A percentile compares a stretch with the other conserved stretches of the same genome.
Conservation (phyloP, 148 eudicot genomes). For the Dysphania ambrosioides region DNA sequence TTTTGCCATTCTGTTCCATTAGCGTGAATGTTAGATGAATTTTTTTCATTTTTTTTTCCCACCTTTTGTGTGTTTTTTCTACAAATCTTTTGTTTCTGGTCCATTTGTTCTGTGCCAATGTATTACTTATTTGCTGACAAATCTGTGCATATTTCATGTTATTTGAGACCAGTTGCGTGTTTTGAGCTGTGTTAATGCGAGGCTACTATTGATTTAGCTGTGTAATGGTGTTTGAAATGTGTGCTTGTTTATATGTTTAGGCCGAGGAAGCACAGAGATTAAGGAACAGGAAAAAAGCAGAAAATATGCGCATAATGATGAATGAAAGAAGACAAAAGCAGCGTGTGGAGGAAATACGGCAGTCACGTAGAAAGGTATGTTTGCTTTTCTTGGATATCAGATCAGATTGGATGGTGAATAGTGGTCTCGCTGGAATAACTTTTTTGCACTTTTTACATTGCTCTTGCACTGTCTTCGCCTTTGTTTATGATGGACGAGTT, state of each 20-base stretch:
- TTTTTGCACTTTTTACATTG: not conserved
- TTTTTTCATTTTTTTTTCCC: no score
- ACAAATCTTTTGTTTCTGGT: not conserved
- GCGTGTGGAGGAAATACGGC: constrained; percentile 82
- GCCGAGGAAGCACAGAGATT: constrained; percentile 81
- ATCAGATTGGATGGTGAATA: not conserved
- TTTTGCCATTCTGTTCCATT: not conserved
- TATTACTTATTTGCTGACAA: not conserved
- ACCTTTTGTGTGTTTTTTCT: not conserved
- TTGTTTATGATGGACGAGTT: not conserved
- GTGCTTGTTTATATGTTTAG: constrained; percentile 32
- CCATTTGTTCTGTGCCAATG: not conserved
- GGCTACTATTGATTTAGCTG: not conserved
- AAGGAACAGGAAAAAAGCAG: constrained; percentile 63
- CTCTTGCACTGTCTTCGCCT: not conserved
- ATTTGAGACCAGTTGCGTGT: not conserved
- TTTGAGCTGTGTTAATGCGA: not conserved
- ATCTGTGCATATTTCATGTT: not conserved
- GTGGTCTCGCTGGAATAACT: not conserved
- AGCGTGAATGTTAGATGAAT: not conserved
- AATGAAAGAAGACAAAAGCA: constrained; percentile 87
- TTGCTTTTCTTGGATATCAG: not conserved
- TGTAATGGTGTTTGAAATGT: constrained; percentile 10
- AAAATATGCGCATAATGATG: constrained; percentile 67
- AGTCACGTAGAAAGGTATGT: constrained; percentile 66